Evolutionary conservation across 495 filamentous ascomycete species (phyloP).

Genomic region (Aspergillus ellipticus): DNA sequence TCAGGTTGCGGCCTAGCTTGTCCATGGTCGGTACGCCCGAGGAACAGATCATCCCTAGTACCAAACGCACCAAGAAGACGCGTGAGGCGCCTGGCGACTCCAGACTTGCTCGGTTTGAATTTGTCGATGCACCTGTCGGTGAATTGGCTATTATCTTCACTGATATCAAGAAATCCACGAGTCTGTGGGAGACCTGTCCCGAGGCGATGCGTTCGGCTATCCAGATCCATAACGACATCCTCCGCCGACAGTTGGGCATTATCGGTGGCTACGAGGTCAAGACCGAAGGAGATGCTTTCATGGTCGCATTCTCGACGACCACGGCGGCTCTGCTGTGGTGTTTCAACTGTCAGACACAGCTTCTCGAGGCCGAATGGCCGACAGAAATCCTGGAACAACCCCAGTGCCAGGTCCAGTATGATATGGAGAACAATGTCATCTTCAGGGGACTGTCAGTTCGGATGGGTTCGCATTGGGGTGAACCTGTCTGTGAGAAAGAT

Average conservation of each 20-base stretch:
- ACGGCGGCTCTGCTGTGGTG: constrained; percentile 93
- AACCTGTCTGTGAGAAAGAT: constrained; percentile 90
- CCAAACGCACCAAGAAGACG: constrained; percentile 59
- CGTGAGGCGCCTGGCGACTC: constrained; percentile 75
- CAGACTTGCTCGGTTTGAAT: constrained; percentile 76
- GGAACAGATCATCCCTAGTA: constrained; percentile 61
- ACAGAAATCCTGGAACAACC: constrained; percentile 84
- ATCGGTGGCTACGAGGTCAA: constrained; percentile 99
- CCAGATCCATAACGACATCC: constrained; percentile 91
- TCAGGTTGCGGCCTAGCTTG: constrained; percentile 68
- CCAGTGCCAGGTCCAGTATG: constrained; percentile 74
- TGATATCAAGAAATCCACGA: constrained; percentile 97
- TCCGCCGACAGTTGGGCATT: constrained; percentile 86
- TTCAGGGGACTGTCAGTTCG: constrained; percentile 90
- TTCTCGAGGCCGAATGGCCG: constrained; percentile 89
- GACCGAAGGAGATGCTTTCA: constrained; percentile 98
- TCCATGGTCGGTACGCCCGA: constrained; percentile 68
- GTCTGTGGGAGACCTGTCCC: constrained; percentile 94
- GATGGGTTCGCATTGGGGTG: constrained; percentile 96
- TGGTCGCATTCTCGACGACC: constrained; percentile 96
- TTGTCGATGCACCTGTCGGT: constrained; percentile 85
- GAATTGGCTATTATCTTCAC: constrained; percentile 94
- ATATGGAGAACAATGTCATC: constrained; percentile 84
- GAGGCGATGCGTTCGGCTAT: constrained; percentile 94
- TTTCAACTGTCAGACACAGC: constrained; percentile 84